A percentile compares a stretch with the other conserved stretches of the same genome.
These are phyloP conservation scores for Falciphora oryzae DNA, from an alignment of 2,329 filamentous ascomycete genomes.

Conservation along the genomic window DNA sequence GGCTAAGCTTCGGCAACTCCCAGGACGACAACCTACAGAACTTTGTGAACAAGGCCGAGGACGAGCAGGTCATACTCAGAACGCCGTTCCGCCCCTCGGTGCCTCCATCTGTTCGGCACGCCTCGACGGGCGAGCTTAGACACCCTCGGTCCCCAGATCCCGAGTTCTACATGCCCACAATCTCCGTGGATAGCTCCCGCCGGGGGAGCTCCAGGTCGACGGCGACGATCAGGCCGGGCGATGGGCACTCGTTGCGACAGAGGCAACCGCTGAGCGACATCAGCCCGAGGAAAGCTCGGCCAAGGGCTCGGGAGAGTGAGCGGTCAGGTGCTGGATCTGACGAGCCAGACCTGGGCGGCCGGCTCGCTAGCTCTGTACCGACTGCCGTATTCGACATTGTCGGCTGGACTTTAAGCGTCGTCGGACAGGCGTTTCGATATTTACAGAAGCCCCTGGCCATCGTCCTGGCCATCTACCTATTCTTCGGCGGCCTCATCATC, in stretches of 20 bases:
- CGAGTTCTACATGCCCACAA: slow-evolving; percentile 47
- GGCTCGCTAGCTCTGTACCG: slow-evolving; percentile 31
- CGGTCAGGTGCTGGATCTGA: neutral
- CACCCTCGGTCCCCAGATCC: slow-evolving; percentile 37
- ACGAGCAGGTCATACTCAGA: slow-evolving; percentile 49
- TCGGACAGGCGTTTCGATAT: slow-evolving; percentile 54
- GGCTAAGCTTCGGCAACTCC: slow-evolving; percentile 36
- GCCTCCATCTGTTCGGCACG: slow-evolving; percentile 28
- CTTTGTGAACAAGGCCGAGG: slow-evolving; percentile 47
- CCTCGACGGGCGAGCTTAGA: slow-evolving; percentile 17
- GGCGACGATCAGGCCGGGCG: slow-evolving; percentile 26
- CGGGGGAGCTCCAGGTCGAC: slow-evolving; percentile 30
- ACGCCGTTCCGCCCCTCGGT: slow-evolving; percentile 51
- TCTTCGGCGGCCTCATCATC: slow-evolving; percentile 52
- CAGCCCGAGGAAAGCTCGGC: neutral
- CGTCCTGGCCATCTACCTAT: slow-evolving; percentile 54
- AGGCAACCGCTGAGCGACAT: slow-evolving; percentile 23
- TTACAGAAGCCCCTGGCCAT: slow-evolving; percentile 60
- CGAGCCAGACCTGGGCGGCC: slow-evolving; percentile 20
- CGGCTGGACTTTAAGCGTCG: slow-evolving; percentile 48
- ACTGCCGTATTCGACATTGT: slow-evolving; percentile 32
- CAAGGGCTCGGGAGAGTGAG: neutral
- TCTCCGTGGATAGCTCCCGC: slow-evolving; percentile 35
- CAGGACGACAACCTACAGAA: slow-evolving; percentile 50
- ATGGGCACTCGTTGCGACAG: slow-evolving; percentile 20